Evolutionary conservation across 2,329 filamentous ascomycete species (phyloP).

Genomic region (Fusarium luffae): DNA sequence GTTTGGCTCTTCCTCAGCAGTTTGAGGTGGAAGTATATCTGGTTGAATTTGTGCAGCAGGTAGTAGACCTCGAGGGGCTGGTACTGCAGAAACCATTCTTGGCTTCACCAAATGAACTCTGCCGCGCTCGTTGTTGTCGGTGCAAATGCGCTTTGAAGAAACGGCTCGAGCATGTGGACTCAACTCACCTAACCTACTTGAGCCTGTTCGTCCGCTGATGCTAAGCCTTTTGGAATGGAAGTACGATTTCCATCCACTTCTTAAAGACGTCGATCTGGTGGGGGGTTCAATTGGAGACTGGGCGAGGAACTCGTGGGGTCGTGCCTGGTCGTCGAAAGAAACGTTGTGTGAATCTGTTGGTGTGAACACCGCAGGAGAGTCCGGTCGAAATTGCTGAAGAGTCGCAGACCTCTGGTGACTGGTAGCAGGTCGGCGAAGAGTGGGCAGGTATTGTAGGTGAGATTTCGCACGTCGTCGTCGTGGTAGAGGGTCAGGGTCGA

Average conservation of each 20-base stretch:
- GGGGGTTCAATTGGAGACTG: slow-evolving; percentile 42
- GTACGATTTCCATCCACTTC: slow-evolving; percentile 64
- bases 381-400: slow-evolving; percentile 64
- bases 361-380: slow-evolving; percentile 44
- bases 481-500: slow-evolving; percentile 55
- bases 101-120: slow-evolving; percentile 53
- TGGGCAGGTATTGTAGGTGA: slow-evolving; percentile 72
- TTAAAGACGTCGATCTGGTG: slow-evolving; percentile 29
- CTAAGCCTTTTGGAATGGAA: slow-evolving; percentile 60
- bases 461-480: slow-evolving; percentile 66
- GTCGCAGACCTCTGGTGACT: slow-evolving; percentile 82
- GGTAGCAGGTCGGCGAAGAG: slow-evolving; percentile 78
- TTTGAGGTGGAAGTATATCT: slow-evolving; percentile 22
- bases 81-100: slow-evolving; percentile 49
- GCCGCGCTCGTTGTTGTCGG: slow-evolving; percentile 38
- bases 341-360: slow-evolving; percentile 45
- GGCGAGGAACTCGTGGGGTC: slow-evolving; percentile 47
- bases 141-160: slow-evolving; percentile 46
- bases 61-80: slow-evolving; percentile 37
- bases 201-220: slow-evolving; percentile 36
- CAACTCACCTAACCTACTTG: slow-evolving; percentile 46
- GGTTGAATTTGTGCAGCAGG: slow-evolving; percentile 43
- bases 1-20: slow-evolving; percentile 12
- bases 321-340: slow-evolving; percentile 52
- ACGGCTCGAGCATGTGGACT: slow-evolving; percentile 39